phyloP scores from a whole-genome alignment of 2,329 filamentous ascomycete genomes.

The Alternaria dauci region DNA sequence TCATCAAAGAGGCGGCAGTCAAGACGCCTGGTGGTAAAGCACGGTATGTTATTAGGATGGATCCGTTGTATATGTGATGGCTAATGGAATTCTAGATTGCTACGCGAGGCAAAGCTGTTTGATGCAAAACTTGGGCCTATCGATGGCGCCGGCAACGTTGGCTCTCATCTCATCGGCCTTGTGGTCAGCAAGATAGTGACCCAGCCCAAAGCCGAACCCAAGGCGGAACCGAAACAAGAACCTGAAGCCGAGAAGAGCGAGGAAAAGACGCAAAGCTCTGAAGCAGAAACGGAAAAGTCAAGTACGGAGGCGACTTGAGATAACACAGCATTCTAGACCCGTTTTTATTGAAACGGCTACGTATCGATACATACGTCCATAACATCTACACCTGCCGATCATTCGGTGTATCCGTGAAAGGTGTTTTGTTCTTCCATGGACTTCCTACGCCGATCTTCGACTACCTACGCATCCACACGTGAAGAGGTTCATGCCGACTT shows the following conservation, averaged over 20 bases:
- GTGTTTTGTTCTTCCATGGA: background rate
- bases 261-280: background rate
- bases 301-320: constrained; percentile 6
- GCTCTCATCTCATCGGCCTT: constrained; percentile 72
- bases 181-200: constrained; percentile 64
- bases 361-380: background rate
- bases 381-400: background rate
- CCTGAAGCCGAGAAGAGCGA: constrained; percentile 7
- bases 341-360: background rate
- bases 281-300: background rate
- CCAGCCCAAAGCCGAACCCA: constrained; percentile 17
- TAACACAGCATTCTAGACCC: background rate
- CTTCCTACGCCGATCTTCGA: background rate
- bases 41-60: constrained; percentile 63
- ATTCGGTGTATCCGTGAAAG: background rate
- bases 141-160: constrained; percentile 78
- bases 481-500: background rate
- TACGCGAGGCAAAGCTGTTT: constrained; percentile 78
- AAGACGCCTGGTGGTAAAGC: constrained; percentile 73
- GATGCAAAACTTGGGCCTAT: constrained; percentile 75
- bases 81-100: constrained; percentile 65
- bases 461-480: background rate
- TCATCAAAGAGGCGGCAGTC: constrained; percentile 71
- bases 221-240: constrained; percentile 10
- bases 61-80: background rate